A percentile compares a stretch with the other conserved stretches of the same genome.
These are phyloP conservation scores for Alloascoidea africana DNA, from an alignment of 805 yeast species.

Conservation along the genomic window DNA sequence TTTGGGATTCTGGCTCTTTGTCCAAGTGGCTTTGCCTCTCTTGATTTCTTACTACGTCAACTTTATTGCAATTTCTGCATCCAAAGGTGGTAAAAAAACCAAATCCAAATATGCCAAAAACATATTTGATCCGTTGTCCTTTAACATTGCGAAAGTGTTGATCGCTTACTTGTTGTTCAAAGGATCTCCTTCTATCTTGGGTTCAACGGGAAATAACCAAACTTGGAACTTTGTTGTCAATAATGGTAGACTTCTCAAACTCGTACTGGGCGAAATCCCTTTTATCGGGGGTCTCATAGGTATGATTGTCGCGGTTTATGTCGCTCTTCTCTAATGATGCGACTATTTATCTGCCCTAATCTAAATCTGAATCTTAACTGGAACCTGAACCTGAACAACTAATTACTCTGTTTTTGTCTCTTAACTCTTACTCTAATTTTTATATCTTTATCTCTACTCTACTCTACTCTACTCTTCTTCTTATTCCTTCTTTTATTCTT, in stretches of 20 bases:
- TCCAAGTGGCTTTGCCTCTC: constrained; percentile 12
- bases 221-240: constrained; percentile 10
- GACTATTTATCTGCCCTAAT: constrained; percentile 5
- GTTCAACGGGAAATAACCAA: constrained; percentile 12
- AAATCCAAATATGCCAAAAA: constrained; percentile 14
- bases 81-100: constrained; percentile 6
- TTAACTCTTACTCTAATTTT: constrained; percentile 2
- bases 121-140: constrained; percentile 38
- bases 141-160: constrained; percentile 31
- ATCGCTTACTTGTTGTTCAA: constrained; percentile 16
- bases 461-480: constrained; percentile 3
- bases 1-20: constrained; percentile 7
- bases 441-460: too few relatives aligned
- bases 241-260: constrained; percentile 6
- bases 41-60: constrained; percentile 16
- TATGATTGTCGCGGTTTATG: constrained; percentile 21
- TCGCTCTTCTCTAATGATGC: constrained; percentile 11
- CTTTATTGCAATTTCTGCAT: constrained; percentile 13
- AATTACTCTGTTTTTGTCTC: constrained; percentile 4
- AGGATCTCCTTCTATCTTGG: constrained; percentile 13
- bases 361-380: constrained; percentile 3
- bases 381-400: constrained; percentile 6
- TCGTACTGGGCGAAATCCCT: constrained; percentile 20
- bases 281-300: constrained; percentile 16
- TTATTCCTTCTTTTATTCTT: background rate